Percentiles rank a stretch among this genome's conserved stretches.
These are phyloP conservation scores for Russula olivacea DNA, from an alignment of 768 basidiomycete species.

Conservation along the genomic window DNA sequence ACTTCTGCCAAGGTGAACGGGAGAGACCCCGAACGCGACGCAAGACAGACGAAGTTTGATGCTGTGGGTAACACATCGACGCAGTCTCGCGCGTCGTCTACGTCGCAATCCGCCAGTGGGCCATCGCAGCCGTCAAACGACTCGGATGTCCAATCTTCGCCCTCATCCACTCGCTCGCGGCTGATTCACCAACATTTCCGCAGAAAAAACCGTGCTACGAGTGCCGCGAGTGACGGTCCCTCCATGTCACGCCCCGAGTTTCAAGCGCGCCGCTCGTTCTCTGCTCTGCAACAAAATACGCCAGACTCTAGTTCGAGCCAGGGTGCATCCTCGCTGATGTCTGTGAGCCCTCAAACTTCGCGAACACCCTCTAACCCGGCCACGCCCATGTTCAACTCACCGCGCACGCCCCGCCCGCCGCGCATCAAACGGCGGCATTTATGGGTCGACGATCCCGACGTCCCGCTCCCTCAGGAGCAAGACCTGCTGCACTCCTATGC, in stretches of 20 bases:
- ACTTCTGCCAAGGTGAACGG: constrained; percentile 31
- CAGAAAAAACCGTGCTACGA: background rate
- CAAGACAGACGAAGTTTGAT: constrained; percentile 14
- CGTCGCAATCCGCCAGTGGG: background rate
- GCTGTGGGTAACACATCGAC: background rate
- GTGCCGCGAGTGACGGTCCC: background rate
- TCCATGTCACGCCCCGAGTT: background rate
- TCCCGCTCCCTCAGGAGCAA: constrained; percentile 40
- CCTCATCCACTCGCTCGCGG: constrained; percentile 11
- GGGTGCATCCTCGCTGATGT: background rate
- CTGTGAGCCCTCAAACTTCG: background rate
- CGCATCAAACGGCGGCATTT: constrained; percentile 12
- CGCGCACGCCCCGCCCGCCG: constrained; percentile 1
- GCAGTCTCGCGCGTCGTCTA: background rate
- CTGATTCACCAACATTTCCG: constrained; percentile 15
- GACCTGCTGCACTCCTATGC: constrained; percentile 69
- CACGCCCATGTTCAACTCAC: background rate
- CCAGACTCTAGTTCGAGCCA: background rate
- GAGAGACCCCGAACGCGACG: constrained; percentile 28
- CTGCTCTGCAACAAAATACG: constrained; percentile 20
- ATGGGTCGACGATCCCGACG: constrained; percentile 22
- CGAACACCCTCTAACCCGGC: background rate
- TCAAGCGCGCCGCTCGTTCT: constrained; percentile 10
- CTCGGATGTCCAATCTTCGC: background rate
- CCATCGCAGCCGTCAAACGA: background rate